These are phyloP conservation scores for Ophiognomonia clavigignenti-juglandacearum DNA, from an alignment of 2,329 filamentous ascomycete species.

Conservation along the genomic window DNA sequence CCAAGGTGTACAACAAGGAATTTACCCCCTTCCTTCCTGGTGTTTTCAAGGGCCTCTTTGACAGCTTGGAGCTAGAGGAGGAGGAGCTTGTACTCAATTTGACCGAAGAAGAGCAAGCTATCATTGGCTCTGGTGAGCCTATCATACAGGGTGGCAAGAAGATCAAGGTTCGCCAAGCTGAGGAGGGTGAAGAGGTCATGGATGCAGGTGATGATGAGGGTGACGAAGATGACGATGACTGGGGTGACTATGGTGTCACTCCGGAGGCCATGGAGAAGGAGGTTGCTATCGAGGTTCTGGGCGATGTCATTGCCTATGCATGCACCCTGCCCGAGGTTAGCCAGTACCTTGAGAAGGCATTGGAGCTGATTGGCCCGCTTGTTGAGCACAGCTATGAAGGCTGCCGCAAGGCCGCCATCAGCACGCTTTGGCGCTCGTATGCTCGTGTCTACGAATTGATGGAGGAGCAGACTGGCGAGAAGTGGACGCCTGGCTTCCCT, in stretches of 20 bases:
- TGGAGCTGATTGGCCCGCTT: conserved; percentile 75
- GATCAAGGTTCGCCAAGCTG: conserved; percentile 68
- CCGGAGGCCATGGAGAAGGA: conserved; percentile 94
- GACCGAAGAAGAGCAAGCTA: conserved; percentile 67
- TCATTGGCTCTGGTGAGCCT: conserved; percentile 61
- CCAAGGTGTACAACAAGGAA: conserved; percentile 85
- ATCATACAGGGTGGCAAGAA: conserved; percentile 79
- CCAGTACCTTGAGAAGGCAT: conserved; percentile 82
- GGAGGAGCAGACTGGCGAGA: conserved; percentile 70
- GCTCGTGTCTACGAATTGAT: conserved; percentile 85
- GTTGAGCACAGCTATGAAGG: conserved; percentile 89
- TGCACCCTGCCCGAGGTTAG: conserved; percentile 68
- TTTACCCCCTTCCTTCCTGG: conserved; percentile 75
- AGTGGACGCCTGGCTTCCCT: conserved; percentile 87
- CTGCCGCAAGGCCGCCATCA: conserved; percentile 85
- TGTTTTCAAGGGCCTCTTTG: conserved; percentile 74
- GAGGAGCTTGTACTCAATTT: conserved; percentile 79
- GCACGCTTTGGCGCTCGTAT: conserved; percentile 90
- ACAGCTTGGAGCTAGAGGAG: conserved; percentile 81
- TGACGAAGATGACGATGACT: conserved; percentile 68
- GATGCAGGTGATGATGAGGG: conserved; percentile 53
- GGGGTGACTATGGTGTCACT: conserved; percentile 83
- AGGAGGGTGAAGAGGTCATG: conserved; percentile 52
- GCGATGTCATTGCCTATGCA: conserved; percentile 85
- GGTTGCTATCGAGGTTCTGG: conserved; percentile 90